These are phyloP conservation scores for Cenococcum geophilum DNA, from an alignment of 495 filamentous ascomycete genomes.

Conservation along the genomic window DNA sequence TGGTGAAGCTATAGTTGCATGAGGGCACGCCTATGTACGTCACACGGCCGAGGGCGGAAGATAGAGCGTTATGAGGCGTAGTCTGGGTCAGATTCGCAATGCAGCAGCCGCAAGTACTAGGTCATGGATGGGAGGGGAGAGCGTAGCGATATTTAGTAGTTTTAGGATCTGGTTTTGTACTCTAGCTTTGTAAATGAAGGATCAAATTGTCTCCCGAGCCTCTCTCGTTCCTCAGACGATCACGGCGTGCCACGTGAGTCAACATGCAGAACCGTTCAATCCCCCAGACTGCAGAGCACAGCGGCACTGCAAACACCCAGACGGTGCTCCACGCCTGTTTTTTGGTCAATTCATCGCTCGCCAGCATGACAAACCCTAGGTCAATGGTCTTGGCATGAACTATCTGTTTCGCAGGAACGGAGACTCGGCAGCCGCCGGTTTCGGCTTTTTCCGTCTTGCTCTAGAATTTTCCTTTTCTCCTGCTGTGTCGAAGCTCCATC, in stretches of 20 bases:
- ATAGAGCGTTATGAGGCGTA: background rate
- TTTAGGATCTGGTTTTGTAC: background rate
- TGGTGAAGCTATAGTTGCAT: background rate
- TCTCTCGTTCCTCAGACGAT: background rate
- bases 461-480: constrained; percentile 26
- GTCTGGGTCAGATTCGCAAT: background rate
- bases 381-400: background rate
- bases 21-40: background rate
- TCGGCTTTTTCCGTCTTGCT: constrained; percentile 9
- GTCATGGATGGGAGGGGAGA: background rate
- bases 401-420: too few species aligned
- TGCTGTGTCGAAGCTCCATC: constrained; percentile 4
- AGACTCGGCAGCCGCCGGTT: constrained; percentile 11
- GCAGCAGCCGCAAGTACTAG: background rate
- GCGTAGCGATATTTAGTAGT: background rate
- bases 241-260: background rate
- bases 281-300: background rate
- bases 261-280: background rate
- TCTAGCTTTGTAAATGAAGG: background rate
- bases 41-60: background rate
- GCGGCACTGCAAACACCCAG: background rate
- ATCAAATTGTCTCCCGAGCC: background rate
- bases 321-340: too few species aligned
- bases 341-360: background rate
- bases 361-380: background rate